Evolutionary conservation across 192 early-diverging fungal species (phyloP), one percentile per base, ranked within the genome.

Genomic region (Spizellomyces punctatus): DNA sequence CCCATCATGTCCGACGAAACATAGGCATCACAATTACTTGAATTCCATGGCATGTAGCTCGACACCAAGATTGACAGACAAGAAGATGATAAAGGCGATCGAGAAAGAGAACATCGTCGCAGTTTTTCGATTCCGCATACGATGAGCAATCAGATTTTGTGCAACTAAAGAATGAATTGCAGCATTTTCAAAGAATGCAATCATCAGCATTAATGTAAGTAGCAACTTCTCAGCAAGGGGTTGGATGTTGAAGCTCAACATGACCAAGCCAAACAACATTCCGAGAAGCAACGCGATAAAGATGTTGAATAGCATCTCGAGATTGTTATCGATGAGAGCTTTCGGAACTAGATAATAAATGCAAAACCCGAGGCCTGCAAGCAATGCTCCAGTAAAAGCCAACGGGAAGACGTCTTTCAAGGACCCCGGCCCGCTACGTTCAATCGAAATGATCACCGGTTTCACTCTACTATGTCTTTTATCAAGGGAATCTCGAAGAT

Each of bases 281-380:
- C 68, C 75, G 9, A 76, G 45, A 6, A 76, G 22, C 42, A 76
- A 60, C 8, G 42, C 75, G 56, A 76, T 58, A 21, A 76, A 76
- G 17, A 76, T 65, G 63, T 71, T 66, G 69, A 76, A 76, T 22
- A 76, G 64, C 46, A 76, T 43, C 21, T n/a, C 56, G 7, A 66
- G 57, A 52, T 76, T 71, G 10, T 65, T 49, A n/a, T 58, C 64
- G 45, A 71, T 48, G 5, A 76, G 69, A 1, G 75, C 61, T n/a
- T 64, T 49, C 5, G 75, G 75, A 22, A 76, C 43, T 10, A 76
- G 69, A 44, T 71, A 71, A 46, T 76, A 76, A 45, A 76, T 71
- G 1, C 17, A n/a, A 21, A 76, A 76, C 8, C 47, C 46, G 9
- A 71, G 8, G 21, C 21, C 43, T 22, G 75, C 46, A 19, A 76